Percentiles rank a stretch among this genome's conserved stretches.
These are phyloP conservation scores for Hymenoscyphus fraxineus DNA, from an alignment of 2,329 filamentous ascomycete genomes.

Conservation along the genomic window DNA sequence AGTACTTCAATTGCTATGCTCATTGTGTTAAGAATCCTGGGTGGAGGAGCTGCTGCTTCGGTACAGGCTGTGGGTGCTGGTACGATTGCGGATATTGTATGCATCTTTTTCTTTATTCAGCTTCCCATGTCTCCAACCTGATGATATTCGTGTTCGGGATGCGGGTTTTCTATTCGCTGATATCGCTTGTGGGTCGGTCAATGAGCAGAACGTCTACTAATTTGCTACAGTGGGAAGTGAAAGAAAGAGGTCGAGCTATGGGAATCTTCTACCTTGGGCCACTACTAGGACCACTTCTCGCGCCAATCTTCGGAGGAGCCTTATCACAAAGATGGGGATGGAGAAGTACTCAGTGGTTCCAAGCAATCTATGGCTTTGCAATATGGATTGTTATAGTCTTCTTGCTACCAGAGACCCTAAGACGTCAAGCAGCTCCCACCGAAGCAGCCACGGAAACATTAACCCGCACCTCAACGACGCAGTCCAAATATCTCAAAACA, in stretches of 20 bases:
- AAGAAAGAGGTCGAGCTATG: constrained; percentile 75
- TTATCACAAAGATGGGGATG: constrained; percentile 68
- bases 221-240: constrained; percentile 55
- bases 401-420: constrained; percentile 61
- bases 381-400: constrained; percentile 55
- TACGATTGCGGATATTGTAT: constrained; percentile 68
- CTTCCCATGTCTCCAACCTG: too few species aligned
- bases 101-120: too few species aligned
- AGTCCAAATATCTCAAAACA: constrained; percentile 56
- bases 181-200: too few species aligned
- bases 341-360: constrained; percentile 76
- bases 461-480: constrained; percentile 55
- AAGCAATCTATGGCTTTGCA: constrained; percentile 64
- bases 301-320: constrained; percentile 72
- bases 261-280: constrained; percentile 79
- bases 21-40: constrained; percentile 69
- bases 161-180: too few species aligned
- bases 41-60: constrained; percentile 72
- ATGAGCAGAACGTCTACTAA: too few species aligned
- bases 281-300: constrained; percentile 67
- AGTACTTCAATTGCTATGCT: constrained; percentile 71
- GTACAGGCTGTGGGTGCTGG: constrained; percentile 82
- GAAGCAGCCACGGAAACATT: constrained; percentile 27
- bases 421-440: constrained; percentile 3
- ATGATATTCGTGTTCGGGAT: too few species aligned